Evolutionary conservation across 805 yeast genomes (phyloP).

Genomic region (Starmerella gropengiesseri): DNA sequence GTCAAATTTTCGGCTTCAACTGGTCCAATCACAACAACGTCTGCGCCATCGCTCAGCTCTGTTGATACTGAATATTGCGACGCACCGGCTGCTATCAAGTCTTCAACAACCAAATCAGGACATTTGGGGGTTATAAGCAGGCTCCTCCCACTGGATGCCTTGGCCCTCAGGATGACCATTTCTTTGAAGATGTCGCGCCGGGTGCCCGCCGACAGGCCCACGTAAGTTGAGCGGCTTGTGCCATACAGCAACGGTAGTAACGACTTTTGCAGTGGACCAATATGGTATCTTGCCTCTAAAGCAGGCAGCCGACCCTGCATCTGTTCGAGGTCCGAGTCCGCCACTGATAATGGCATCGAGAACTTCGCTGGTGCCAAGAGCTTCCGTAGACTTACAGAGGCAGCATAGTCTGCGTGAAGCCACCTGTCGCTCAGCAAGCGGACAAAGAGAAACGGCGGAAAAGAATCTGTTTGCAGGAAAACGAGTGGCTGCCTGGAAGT

Average conservation of each 20-base stretch:
- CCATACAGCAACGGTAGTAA: conserved; percentile 8
- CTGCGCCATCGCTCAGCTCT: not conserved
- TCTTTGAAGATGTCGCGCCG: not conserved
- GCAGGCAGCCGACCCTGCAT: too few species aligned
- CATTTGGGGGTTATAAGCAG: conserved; percentile 1
- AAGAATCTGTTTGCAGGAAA: not conserved
- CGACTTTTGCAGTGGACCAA: not conserved
- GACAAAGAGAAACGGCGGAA: conserved; percentile 55
- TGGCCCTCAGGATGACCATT: not conserved
- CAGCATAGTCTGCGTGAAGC: conserved; percentile 60
- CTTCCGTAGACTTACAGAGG: conserved; percentile 47
- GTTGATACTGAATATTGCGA: not conserved
- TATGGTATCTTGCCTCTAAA: not conserved
- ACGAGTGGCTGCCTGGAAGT: not conserved
- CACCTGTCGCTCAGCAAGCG: conserved; percentile 69
- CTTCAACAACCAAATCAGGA: not conserved
- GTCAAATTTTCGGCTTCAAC: conserved; percentile 1
- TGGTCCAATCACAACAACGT: not conserved
- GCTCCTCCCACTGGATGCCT: not conserved
- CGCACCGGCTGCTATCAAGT: not conserved
- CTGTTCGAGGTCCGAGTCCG: too few species aligned
- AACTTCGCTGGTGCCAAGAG: conserved; percentile 41
- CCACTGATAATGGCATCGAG: not conserved
- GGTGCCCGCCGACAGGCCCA: conserved; percentile 37
- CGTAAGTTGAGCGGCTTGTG: conserved; percentile 33